Evolutionary conservation across 192 early-diverging fungal species (phyloP).

Genomic region (Piromyces finnis): DNA sequence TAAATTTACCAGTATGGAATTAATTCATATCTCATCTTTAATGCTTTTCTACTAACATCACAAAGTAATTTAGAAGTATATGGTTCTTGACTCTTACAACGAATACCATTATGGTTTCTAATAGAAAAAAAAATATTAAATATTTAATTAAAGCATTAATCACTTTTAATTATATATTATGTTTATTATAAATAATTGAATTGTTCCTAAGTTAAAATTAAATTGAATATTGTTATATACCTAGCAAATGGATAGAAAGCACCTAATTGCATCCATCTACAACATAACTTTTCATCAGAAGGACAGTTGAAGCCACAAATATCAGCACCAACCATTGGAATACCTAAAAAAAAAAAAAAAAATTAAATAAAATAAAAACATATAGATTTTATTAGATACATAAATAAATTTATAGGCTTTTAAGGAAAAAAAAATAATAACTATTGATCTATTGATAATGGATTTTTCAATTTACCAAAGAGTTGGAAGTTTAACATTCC

Average conservation of each 20-base stretch:
- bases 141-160: no score
- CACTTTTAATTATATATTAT: no score
- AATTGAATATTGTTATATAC: no score
- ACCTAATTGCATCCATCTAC: conserved; percentile 44
- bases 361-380: no score
- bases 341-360: not conserved
- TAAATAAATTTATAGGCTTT: no score
- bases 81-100: conserved; percentile 24
- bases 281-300: conserved; percentile 39
- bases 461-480: conserved; percentile 19
- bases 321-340: conserved; percentile 50
- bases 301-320: conserved; percentile 48
- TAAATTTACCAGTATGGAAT: conserved; percentile 34
- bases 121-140: no score
- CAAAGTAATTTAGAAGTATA: conserved; percentile 34
- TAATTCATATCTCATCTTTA: conserved; percentile 33
- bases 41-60: conserved; percentile 24
- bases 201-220: no score
- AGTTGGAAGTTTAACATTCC: conserved; percentile 44
- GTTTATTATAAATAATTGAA: no score
- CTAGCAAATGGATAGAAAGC: conserved; percentile 33
- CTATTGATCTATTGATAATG: no score
- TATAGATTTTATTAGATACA: no score
- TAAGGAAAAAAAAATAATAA: no score
- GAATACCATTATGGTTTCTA: conserved; percentile 40